Evolutionary conservation across 2,329 filamentous ascomycete genomes (phyloP).

Genomic region (Chrysoporthe puriensis): DNA sequence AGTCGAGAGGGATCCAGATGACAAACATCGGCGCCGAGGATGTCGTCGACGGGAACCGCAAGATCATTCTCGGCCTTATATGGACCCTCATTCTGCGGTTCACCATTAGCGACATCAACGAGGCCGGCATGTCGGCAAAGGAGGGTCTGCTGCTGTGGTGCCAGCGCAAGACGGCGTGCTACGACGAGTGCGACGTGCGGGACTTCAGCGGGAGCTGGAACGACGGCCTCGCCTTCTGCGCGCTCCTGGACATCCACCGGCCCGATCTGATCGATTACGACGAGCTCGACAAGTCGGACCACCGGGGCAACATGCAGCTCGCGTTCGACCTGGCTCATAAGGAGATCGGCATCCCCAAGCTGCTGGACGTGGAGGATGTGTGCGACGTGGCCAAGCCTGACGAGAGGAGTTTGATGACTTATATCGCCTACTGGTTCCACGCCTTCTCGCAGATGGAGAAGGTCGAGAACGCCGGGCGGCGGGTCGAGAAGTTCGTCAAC

Average conservation of each 20-base stretch:
- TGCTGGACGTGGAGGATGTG: constrained; percentile 97
- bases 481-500: constrained; percentile 97
- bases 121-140: constrained; percentile 96
- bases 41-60: constrained; percentile 95
- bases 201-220: constrained; percentile 98
- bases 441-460: constrained; percentile 99
- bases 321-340: constrained; percentile 95
- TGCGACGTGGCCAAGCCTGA: constrained; percentile 96
- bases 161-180: constrained; percentile 97
- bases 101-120: constrained; percentile 98
- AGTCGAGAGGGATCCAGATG: constrained; percentile 82
- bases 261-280: constrained; percentile 98
- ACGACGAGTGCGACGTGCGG: constrained; percentile 92
- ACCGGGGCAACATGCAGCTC: constrained; percentile 95
- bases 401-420: constrained; percentile 97
- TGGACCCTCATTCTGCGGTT: constrained; percentile 98
- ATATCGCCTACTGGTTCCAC: constrained; percentile 99
- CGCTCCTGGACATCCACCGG: constrained; percentile 92
- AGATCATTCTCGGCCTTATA: constrained; percentile 95
- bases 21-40: constrained; percentile 98
- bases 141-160: constrained; percentile 96
- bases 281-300: constrained; percentile 88
- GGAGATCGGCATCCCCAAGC: constrained; percentile 94
- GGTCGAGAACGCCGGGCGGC: constrained; percentile 93
- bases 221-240: constrained; percentile 94